phyloP scores from a whole-genome alignment of 345 rosid genomes.

The Populus davidiana region DNA sequence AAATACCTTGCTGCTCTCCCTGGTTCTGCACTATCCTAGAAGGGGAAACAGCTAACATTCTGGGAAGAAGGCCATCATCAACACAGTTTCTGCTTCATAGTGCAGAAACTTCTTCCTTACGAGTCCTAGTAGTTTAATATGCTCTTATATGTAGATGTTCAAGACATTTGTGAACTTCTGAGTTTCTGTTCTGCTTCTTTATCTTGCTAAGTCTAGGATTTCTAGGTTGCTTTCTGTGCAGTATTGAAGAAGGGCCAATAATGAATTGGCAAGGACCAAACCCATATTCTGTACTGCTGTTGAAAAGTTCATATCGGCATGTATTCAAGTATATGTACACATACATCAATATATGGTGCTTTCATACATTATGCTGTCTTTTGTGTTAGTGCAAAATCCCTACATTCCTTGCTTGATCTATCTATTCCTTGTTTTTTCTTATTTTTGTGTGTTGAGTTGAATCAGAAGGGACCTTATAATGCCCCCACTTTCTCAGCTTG shows the following conservation, averaged over 20 bases:
- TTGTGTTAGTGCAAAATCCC: not conserved
- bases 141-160: constrained; percentile 19
- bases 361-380: not conserved
- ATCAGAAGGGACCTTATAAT: not conserved
- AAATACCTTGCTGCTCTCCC: not conserved
- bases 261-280: constrained; percentile 5
- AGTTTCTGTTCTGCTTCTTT: not conserved
- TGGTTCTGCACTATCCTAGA: not conserved
- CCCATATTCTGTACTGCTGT: constrained; percentile 9
- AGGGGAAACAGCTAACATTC: not conserved
- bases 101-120: constrained; percentile 3
- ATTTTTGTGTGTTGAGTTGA: not conserved
- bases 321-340: constrained; percentile 6
- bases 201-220: not conserved
- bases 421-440: not conserved
- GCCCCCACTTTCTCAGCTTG: not conserved
- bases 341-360: constrained; percentile 6
- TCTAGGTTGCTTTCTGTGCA: constrained; percentile 20
- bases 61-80: not conserved
- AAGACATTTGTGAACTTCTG: constrained; percentile 8
- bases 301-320: constrained; percentile 6
- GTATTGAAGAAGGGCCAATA: constrained; percentile 16
- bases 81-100: constrained; percentile 1
- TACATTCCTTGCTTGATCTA: not conserved
- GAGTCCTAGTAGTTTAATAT: not conserved